phyloP scores from a whole-genome alignment of 2,329 filamentous ascomycete genomes.

The Phyllosticta citrichinensis region DNA sequence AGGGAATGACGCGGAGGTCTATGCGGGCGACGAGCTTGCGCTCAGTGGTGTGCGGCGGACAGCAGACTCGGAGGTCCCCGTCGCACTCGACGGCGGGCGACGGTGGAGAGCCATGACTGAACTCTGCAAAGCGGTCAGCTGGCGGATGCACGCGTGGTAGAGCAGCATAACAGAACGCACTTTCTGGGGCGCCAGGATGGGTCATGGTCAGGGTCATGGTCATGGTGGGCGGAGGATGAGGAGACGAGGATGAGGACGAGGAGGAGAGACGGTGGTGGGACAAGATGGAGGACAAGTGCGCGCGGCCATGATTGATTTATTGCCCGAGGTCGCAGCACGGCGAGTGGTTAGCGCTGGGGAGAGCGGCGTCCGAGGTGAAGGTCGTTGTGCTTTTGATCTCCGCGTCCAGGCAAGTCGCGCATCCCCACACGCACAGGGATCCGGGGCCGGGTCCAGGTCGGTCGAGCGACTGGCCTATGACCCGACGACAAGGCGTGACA shows the following conservation, averaged over 20 bases:
- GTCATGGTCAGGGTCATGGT: background rate
- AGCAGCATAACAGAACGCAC: background rate
- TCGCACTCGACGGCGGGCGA: conserved; percentile 20
- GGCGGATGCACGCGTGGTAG: background rate
- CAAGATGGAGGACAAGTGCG: background rate
- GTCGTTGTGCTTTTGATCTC: background rate
- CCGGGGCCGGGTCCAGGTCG: too few species aligned
- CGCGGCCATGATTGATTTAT: background rate
- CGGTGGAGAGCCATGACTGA: conserved; percentile 11
- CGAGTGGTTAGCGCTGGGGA: background rate
- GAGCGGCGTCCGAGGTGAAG: background rate
- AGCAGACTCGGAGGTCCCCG: conserved; percentile 30
- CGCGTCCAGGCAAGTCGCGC: background rate
- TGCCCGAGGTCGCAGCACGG: background rate
- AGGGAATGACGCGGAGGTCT: conserved; percentile 40
- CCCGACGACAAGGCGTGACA: too few species aligned
- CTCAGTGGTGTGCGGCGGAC: conserved; percentile 41
- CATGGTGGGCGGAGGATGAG: background rate
- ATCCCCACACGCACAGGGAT: background rate
- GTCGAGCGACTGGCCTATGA: too few species aligned
- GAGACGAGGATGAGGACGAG: background rate
- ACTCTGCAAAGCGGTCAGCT: conserved; percentile 13
- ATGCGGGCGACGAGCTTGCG: conserved; percentile 35
- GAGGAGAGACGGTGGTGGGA: background rate
- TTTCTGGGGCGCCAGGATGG: background rate